Evolutionary conservation across 2,329 filamentous ascomycete genomes (phyloP).

Genomic region (Scorias spongiosa): DNA sequence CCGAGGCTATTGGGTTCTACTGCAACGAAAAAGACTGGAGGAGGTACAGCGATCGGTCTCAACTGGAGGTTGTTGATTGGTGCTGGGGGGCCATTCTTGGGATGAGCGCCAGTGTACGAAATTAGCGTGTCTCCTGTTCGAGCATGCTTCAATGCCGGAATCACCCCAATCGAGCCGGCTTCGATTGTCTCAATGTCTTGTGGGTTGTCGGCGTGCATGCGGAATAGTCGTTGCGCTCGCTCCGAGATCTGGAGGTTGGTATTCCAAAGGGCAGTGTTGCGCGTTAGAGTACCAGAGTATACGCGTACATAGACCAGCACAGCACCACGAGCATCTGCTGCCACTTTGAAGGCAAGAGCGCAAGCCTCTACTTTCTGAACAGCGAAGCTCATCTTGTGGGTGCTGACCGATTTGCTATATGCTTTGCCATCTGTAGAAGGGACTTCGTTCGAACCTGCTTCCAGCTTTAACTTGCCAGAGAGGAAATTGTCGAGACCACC

Average conservation of each 20-base stretch:
- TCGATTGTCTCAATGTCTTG: conserved; percentile 68
- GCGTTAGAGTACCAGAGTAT: conserved; percentile 67
- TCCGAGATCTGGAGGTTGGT: conserved; percentile 70
- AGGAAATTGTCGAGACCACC: conserved; percentile 37
- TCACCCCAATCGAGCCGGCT: conserved; percentile 84
- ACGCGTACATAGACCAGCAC: conserved; percentile 85
- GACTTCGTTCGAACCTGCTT: conserved; percentile 2
- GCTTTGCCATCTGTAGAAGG: conserved; percentile 22
- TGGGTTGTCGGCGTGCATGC: conserved; percentile 79
- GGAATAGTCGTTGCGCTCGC: conserved; percentile 63
- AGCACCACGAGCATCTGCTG: conserved; percentile 71
- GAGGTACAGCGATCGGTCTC: conserved; percentile 74
- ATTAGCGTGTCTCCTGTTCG: conserved; percentile 87
- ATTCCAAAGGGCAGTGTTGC: conserved; percentile 68
- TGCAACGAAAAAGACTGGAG: conserved; percentile 92
- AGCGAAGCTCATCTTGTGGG: conserved; percentile 24
- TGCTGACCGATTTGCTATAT: conserved; percentile 22
- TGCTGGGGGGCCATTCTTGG: conserved; percentile 48
- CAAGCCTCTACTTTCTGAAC: conserved; percentile 53
- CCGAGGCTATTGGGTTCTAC: conserved; percentile 66
- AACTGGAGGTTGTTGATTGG: conserved; percentile 64
- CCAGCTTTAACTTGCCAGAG: conserved; percentile 18
- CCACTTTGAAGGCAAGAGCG: conserved; percentile 78
- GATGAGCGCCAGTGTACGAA: conserved; percentile 48
- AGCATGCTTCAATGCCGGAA: conserved; percentile 79